Evolutionary conservation across 495 filamentous ascomycete genomes (phyloP).

Genomic region (Tetracladium setigerum): DNA sequence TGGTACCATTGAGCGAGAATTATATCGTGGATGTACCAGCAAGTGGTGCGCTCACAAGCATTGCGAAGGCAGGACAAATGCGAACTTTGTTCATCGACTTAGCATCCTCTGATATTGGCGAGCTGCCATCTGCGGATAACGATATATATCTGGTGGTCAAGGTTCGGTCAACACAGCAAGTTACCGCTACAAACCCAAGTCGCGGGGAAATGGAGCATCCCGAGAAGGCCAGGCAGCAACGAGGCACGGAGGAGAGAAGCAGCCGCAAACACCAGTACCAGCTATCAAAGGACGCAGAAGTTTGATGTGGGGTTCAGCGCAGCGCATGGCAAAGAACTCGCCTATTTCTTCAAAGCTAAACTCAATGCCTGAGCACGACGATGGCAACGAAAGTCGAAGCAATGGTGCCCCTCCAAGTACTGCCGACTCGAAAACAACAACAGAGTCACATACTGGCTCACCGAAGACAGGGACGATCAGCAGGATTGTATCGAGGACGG

Average conservation of each 20-base stretch:
- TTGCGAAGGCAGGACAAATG: constrained; percentile 53
- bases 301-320: constrained; percentile 68
- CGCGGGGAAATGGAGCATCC: constrained; percentile 6
- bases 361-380: constrained; percentile 37
- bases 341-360: constrained; percentile 33
- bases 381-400: constrained; percentile 26
- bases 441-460: constrained; percentile 27
- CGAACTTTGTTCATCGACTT: constrained; percentile 86
- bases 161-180: constrained; percentile 56
- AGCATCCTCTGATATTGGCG: constrained; percentile 73
- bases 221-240: constrained; percentile 2
- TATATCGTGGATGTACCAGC: constrained; percentile 74
- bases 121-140: constrained; percentile 53
- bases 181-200: constrained; percentile 36
- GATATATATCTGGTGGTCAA: constrained; percentile 82
- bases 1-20: constrained; percentile 70
- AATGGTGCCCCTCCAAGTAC: constrained; percentile 37
- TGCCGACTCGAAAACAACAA: constrained; percentile 38
- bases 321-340: constrained; percentile 35
- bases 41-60: constrained; percentile 54
- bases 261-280: constrained; percentile 3
- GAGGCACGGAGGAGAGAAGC: constrained; percentile 1
- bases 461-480: constrained; percentile 18
- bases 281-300: constrained; percentile 62
- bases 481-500: constrained; percentile 49